Evolutionary conservation across 768 basidiomycete genomes (phyloP).

Genomic region (Boletellus ananas): DNA sequence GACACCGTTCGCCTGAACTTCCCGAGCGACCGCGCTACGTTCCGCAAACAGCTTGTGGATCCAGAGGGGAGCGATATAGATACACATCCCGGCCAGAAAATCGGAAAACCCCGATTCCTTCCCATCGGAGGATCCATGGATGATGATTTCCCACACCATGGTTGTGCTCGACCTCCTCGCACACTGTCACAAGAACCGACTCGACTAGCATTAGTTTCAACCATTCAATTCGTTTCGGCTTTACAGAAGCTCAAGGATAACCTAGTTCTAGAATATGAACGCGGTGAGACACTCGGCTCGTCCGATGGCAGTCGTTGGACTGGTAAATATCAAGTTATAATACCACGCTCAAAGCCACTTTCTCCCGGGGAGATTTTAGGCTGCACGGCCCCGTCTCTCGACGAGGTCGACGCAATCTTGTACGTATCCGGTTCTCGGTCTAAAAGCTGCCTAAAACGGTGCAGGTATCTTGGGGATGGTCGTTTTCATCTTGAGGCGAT

Average conservation of each 20-base stretch:
- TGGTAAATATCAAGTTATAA: slow-evolving; percentile 67
- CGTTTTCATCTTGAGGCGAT: slow-evolving; percentile 98
- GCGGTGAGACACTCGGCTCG: not conserved
- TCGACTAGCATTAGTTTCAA: slow-evolving; percentile 87
- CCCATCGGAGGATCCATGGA: slow-evolving; percentile 48
- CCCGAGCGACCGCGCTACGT: slow-evolving; percentile 65
- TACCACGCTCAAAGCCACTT: slow-evolving; percentile 87
- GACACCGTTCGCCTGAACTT: slow-evolving; percentile 89
- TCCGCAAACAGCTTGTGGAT: slow-evolving; percentile 61
- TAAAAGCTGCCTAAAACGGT: slow-evolving; percentile 1
- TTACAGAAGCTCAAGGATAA: slow-evolving; percentile 84
- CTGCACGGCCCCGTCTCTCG: slow-evolving; percentile 86
- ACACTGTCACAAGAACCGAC: slow-evolving; percentile 40
- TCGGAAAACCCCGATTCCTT: slow-evolving; percentile 43
- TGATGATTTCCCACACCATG: slow-evolving; percentile 2
- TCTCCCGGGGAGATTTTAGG: slow-evolving; percentile 97
- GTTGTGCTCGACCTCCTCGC: slow-evolving; percentile 11
- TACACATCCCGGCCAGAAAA: slow-evolving; percentile 46
- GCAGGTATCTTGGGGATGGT: slow-evolving; percentile 94
- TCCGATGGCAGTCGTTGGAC: slow-evolving; percentile 37
- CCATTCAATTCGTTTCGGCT: slow-evolving; percentile 96
- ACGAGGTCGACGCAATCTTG: slow-evolving; percentile 87
- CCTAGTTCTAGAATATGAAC: slow-evolving; percentile 44
- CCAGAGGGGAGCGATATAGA: slow-evolving; percentile 45
- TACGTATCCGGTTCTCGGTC: slow-evolving; percentile 36